Conservation (phyloP, 2,329 filamentous ascomycete genomes). For the Dothistroma pini region DNA sequence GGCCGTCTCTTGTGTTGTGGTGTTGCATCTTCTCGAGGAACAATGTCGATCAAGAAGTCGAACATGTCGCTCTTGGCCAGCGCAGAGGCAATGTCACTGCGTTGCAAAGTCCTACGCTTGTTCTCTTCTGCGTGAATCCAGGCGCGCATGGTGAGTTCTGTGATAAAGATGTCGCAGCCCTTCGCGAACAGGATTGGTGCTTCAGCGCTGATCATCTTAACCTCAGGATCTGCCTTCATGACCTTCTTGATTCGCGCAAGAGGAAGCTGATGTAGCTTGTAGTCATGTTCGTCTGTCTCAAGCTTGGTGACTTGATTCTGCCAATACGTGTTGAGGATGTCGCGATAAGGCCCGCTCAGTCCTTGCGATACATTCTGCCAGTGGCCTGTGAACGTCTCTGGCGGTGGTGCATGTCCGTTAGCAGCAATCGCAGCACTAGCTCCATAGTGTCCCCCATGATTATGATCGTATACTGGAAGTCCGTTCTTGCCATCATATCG, state of each 20-base stretch:
- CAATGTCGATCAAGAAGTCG: conserved; percentile 98
- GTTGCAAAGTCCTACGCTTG: conserved; percentile 90
- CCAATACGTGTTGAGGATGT: conserved; percentile 98
- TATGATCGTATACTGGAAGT: conserved; percentile 46
- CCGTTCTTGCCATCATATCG: conserved; percentile 50
- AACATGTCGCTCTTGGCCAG: conserved; percentile 99
- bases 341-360: conserved; percentile 84
- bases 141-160: conserved; percentile 93
- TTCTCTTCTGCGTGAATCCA: conserved; percentile 99
- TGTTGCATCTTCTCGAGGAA: conserved; percentile 88
- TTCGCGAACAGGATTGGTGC: conserved; percentile 97
- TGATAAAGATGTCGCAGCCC: conserved; percentile 97
- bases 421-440: conserved; percentile 67
- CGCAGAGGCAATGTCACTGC: conserved; percentile 93
- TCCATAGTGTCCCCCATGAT: conserved; percentile 50
- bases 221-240: conserved; percentile 98
- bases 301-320: conserved; percentile 96
- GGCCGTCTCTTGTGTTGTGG: conserved; percentile 70
- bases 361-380: conserved; percentile 99
- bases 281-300: conserved; percentile 93
- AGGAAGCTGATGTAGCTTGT: conserved; percentile 95
- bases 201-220: conserved; percentile 99
- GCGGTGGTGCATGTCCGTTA: conserved; percentile 80
- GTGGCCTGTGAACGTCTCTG: conserved; percentile 87
- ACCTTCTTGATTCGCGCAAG: conserved; percentile 99